phyloP scores from a whole-genome alignment of 441 rosid species.

The Adansonia rubrostipa region DNA sequence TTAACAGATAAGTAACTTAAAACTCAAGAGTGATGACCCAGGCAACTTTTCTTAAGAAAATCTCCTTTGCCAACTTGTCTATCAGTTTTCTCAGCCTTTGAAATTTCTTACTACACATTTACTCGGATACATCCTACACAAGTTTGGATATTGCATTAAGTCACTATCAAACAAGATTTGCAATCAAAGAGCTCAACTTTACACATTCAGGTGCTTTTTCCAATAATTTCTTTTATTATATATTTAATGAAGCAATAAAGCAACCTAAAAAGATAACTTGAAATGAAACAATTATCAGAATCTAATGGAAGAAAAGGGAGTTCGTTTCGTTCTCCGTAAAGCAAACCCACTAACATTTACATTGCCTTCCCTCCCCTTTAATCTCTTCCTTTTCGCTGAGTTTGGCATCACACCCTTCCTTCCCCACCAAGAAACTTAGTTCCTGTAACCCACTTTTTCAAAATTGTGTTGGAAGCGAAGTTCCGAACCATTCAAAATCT shows the following conservation, averaged over 20 bases:
- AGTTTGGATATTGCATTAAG: neutral
- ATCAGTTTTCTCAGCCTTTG: neutral
- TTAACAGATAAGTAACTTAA: too few species aligned
- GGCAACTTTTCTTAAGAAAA: neutral
- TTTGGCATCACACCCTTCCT: slow-evolving; percentile 54
- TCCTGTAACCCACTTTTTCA: slow-evolving; percentile 11
- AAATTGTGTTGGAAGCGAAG: slow-evolving; percentile 8
- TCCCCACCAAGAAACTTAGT: slow-evolving; percentile 50
- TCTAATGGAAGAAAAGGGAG: slow-evolving; percentile 28
- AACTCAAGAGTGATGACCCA: too few species aligned
- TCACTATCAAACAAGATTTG: slow-evolving; percentile 14
- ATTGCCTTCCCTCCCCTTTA: slow-evolving; percentile 53
- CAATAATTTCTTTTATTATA: slow-evolving; percentile 2
- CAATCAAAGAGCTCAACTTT: slow-evolving; percentile 20
- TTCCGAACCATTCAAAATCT: neutral
- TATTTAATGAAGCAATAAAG: slow-evolving; percentile 39
- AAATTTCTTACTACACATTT: neutral
- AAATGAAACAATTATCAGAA: slow-evolving; percentile 32
- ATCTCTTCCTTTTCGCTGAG: slow-evolving; percentile 44
- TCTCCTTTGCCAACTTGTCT: neutral
- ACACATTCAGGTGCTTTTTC: slow-evolving; percentile 29
- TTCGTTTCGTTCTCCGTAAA: slow-evolving; percentile 36
- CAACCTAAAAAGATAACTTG: slow-evolving; percentile 35
- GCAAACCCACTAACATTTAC: slow-evolving; percentile 46
- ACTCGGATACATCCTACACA: neutral